Base-by-base conservation (phyloP, 2,329 filamentous ascomycete species). In the Dactylonectria estremocensis region DNA sequence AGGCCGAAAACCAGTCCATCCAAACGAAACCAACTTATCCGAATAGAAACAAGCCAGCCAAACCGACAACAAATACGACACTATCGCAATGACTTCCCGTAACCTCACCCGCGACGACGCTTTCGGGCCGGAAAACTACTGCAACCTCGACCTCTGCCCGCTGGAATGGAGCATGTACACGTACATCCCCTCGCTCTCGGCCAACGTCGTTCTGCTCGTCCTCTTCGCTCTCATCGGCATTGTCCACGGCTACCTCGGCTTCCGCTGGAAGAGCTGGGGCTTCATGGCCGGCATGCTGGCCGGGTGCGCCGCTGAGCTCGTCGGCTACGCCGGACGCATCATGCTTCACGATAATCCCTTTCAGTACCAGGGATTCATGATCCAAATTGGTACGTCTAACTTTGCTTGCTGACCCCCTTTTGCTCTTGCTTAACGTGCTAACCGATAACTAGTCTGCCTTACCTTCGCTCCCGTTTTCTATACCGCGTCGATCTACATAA, bases 401-500 rank as follows among this genome's bases (percentile, higher is more conserved):
- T n/a, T 33, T 24, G 2, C n/a, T n/a, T 14, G 8, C 40, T 8
- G 40, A 8, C 37, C 11, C 16, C 6, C 11, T 40, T 16, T 40
- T n/a, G n/a, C n/a, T n/a, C n/a, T n/a, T n/a, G n/a, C 5, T 13
- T 5, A 3, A 35, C 8, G 7, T 3, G 18, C 20, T 61, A 45
- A 58, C 69, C 40, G 67, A 9, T 11, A n/a, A 28, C 57, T 8
- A 89, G 86, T 77, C 67, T 90, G 88, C 77, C 82, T 92, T 55
- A 91, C 88, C 3, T 77, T 79, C 66, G 82, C 80, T 6, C 82
- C 82, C 56, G 81, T 83, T 64, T 84, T 81, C 69, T 83, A 88
- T 86, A 71, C 88, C 31, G 91, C 90, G 0, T 89, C 88, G 64
- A 89, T 93, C 74, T 93, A 93, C 77, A 86, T 92, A 59, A 91